Conservation (phyloP, 2,329 filamentous ascomycete genomes). For the Hymenoscyphus fraxineus region DNA sequence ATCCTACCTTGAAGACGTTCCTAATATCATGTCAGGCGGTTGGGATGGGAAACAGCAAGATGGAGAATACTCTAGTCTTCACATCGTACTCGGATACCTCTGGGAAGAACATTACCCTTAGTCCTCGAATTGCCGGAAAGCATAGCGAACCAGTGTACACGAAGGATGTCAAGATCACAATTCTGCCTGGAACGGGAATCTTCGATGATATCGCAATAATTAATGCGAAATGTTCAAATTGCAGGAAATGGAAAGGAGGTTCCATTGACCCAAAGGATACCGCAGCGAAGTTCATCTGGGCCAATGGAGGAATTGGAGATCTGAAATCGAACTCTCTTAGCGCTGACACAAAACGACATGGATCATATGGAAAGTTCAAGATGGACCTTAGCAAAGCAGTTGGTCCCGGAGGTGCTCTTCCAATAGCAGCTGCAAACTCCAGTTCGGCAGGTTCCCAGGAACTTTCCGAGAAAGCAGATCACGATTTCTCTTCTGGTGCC, state of each 20-base stretch:
- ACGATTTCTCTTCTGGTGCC: conserved; percentile 28
- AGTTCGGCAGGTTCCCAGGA: conserved; percentile 39
- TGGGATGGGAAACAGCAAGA: conserved; percentile 50
- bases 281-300: conserved; percentile 51
- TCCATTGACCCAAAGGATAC: conserved; percentile 48
- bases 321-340: conserved; percentile 41
- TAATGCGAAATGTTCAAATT: conserved; percentile 51
- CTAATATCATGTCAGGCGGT: conserved; percentile 37
- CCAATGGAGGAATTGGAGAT: conserved; percentile 47
- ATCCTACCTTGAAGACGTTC: background rate
- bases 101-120: conserved; percentile 51
- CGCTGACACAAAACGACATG: conserved; percentile 49
- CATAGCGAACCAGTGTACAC: conserved; percentile 50
- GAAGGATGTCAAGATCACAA: conserved; percentile 41
- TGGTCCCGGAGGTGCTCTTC: conserved; percentile 42
- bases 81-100: conserved; percentile 49
- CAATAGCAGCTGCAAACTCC: conserved; percentile 26
- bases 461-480: conserved; percentile 35
- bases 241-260: conserved; percentile 48
- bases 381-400: conserved; percentile 53
- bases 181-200: conserved; percentile 47
- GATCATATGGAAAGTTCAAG: conserved; percentile 50
- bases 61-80: conserved; percentile 51
- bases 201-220: conserved; percentile 42
- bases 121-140: conserved; percentile 48